Percentiles rank a stretch among this genome's conserved stretches.
Conservation (phyloP, 768 basidiomycete species). For the Clitopilus hobsonii region DNA sequence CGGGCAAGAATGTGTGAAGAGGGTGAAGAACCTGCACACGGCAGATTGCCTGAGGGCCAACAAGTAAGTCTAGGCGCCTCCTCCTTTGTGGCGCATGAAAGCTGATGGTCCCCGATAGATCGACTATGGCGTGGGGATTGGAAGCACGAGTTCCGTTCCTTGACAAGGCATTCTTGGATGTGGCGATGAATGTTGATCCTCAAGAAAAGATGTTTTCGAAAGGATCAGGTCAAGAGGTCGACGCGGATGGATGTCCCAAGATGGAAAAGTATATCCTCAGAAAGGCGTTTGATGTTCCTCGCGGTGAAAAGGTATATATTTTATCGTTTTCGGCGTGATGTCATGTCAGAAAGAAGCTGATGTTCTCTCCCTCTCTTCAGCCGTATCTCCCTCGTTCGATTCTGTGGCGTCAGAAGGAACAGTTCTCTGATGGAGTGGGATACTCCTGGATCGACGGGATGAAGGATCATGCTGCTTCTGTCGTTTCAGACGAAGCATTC, state of each 20-base stretch:
- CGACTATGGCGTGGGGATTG: conserved; percentile 99
- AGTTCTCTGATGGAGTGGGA: conserved; percentile 98
- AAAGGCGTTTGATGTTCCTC: conserved; percentile 89
- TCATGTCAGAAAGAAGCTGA: conserved; percentile 1
- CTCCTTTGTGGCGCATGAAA: not conserved
- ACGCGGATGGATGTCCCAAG: conserved; percentile 80
- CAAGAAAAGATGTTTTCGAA: conserved; percentile 87
- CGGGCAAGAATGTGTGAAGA: conserved; percentile 91
- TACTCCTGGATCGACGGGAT: conserved; percentile 99
- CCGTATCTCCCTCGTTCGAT: conserved; percentile 93
- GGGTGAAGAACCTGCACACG: conserved; percentile 97
- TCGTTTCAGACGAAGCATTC: conserved; percentile 81
- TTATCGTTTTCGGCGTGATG: not conserved
- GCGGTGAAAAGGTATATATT: conserved; percentile 68
- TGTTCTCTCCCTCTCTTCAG: conserved; percentile 35
- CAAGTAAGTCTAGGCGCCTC: conserved; percentile 55
- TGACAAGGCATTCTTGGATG: conserved; percentile 93
- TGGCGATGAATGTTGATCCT: conserved; percentile 86
- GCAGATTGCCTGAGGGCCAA: conserved; percentile 97
- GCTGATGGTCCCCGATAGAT: conserved; percentile 39
- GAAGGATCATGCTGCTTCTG: conserved; percentile 76
- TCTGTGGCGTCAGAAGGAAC: conserved; percentile 98
- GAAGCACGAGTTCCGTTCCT: conserved; percentile 99
- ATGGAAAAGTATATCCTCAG: conserved; percentile 99
- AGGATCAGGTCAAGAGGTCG: conserved; percentile 65